Evolutionary conservation across 2,329 filamentous ascomycete species (phyloP), one percentile per base, ranked within the genome.

Genomic region (Ceratocystis alfenasii): DNA sequence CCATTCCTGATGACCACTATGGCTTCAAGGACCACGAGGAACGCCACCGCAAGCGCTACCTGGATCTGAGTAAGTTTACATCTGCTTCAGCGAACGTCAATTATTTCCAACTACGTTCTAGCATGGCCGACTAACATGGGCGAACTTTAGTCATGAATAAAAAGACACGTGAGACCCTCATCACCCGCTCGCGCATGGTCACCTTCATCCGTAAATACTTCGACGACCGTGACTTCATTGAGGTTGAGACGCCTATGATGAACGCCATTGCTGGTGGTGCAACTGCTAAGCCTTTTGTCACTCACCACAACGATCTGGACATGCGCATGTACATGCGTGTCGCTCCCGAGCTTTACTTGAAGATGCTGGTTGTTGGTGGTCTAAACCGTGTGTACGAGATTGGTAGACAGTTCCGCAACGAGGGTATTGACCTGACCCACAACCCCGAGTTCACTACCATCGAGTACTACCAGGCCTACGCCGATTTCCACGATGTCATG

Each of bases 221-320:
- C 71, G 89, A 96, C 72, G 83, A 87, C 71, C 83, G 87, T 65
- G 89, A 93, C 72, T 99, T 99, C 76, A 81, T 91, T 66, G 92
- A 96, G 75, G 92, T 97, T 30, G 90, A 97, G 78, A 99, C 94
- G 0, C 93, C 94, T 4, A 96, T 97, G 85, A 92, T 99, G 83
- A 95, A 96, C 75, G 84, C 89, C 72, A 95, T 96, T 74, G 91
- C 94, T 36, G 95, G 94, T 71, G 94, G 94, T 74, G 94, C 94
- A 44, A 97, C 94, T 0, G 94, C 94, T 67, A 91, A 75, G 79
- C 94, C 94, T 4, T 99, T 99, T 78, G 81, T 89, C 71, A 97
- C 94, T 15, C 88, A 95, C 76, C 94, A 97, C 80, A 99, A 99
- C 76, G 94, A 97, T 64, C 83, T 94, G 63, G 85, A 96, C 76